A percentile compares a stretch with the other conserved stretches of the same genome.
phyloP scores from a whole-genome alignment of 2,329 filamentous ascomycete species.

The Phoma herbarum region DNA sequence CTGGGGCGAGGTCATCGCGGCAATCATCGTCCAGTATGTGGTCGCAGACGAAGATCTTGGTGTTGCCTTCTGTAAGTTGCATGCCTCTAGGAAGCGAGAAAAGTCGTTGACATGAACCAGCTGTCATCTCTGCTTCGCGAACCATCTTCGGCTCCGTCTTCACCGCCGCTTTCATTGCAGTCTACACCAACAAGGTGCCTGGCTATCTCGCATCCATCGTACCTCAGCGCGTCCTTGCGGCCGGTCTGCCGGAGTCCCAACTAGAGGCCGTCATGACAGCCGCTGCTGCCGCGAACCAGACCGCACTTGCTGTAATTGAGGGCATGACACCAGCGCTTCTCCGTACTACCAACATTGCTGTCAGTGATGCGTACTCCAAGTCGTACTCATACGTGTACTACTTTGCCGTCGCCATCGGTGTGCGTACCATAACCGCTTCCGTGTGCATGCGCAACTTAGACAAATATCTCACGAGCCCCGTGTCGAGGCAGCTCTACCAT shows the following conservation, averaged over 20 bases:
- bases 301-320: slow-evolving; percentile 14
- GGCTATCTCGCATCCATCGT: slow-evolving; percentile 25
- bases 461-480: slow-evolving; percentile 30
- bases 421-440: slow-evolving; percentile 24
- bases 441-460: slow-evolving; percentile 31
- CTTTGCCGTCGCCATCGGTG: slow-evolving; percentile 28
- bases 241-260: slow-evolving; percentile 28
- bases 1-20: slow-evolving; percentile 27
- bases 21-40: slow-evolving; percentile 27
- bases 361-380: slow-evolving; percentile 26
- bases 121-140: slow-evolving; percentile 27
- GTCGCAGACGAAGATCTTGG: slow-evolving; percentile 26
- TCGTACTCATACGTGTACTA: slow-evolving; percentile 38
- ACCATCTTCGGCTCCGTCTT: slow-evolving; percentile 31
- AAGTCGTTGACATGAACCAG: background rate
- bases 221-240: slow-evolving; percentile 18
- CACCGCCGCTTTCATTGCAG: slow-evolving; percentile 32
- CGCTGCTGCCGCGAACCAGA: slow-evolving; percentile 22
- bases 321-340: slow-evolving; percentile 28
- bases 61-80: slow-evolving; percentile 26
- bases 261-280: slow-evolving; percentile 27
- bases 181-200: slow-evolving; percentile 34
- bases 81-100: background rate
- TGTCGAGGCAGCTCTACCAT: slow-evolving; percentile 27
- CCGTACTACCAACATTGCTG: slow-evolving; percentile 21